Base-by-base conservation (phyloP, 2,329 filamentous ascomycete genomes). In the Penicillium concentricum region DNA sequence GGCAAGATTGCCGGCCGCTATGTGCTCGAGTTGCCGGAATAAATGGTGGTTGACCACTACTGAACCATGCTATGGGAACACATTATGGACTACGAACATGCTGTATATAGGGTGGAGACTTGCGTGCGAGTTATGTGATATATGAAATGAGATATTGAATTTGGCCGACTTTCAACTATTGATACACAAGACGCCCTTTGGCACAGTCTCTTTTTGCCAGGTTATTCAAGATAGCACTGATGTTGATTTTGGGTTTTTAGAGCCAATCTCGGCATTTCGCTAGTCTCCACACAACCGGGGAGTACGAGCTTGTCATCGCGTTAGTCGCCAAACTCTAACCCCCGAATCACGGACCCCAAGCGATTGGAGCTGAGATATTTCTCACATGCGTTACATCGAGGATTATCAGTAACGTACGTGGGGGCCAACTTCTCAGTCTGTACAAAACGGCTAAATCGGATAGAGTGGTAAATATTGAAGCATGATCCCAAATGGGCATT, bases 1-100 rank as follows among this genome's bases (percentile, higher is more conserved):
- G 60, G 60, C 15, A 61, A 61, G 9, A 61, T 61, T 32, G 60
- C 60, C 4, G 60, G 60, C 3, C 57, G 60, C 32, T 61, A 61
- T 46, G 60, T 61, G 12, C 49, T 61, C 2, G 60, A 61, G 35
- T 24, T 61, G 45, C 60, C 60, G 1, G 57, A 61, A 34, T 61
- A 56, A 28, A 13, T 18, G 15, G 1, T 12, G 2, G 6, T 20
- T 18, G 10, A 12, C 8, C 2, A 26, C 18, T 18, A 12, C 4
- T 38, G 3, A n/a, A 18, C 5, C 4, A 13, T 51, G 48, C 24
- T 32, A 30, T 13, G 2, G 3, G 18, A 13, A n/a, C 35, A 9
- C 1, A 16, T 13, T 30, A 24, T n/a, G 13, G 5, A 9, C 13
- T 24, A 13, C 4, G 48, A n/a, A 5, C 7, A 6, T 38, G 42